Evolutionary conservation across 192 early-diverging fungal species (phyloP).

Genomic region (Backusella westeae): DNA sequence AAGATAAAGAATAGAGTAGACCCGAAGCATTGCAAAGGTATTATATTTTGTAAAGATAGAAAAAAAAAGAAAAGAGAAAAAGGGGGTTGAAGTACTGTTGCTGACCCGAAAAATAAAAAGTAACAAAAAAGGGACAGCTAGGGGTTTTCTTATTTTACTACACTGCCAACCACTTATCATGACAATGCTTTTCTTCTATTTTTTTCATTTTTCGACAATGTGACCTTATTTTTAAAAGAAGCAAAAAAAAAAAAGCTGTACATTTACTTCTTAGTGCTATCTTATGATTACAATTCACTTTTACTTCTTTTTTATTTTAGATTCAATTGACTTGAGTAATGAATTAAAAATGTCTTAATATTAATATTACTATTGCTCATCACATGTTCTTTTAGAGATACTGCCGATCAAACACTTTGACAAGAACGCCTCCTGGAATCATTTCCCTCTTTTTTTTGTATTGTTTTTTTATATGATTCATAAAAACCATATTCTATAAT

Average conservation of each 20-base stretch:
- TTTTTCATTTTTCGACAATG: neutral
- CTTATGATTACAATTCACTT: neutral
- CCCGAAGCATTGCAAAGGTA: conserved; percentile 6
- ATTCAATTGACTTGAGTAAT: neutral
- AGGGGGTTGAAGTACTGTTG: neutral
- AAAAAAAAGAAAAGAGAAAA: conserved; percentile 7
- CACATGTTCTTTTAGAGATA: neutral
- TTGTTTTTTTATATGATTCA: neutral
- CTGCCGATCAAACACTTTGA: neutral
- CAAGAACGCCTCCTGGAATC: neutral
- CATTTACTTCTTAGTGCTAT: neutral
- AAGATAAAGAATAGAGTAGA: conserved; percentile 15
- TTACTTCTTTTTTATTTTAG: neutral
- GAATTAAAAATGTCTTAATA: neutral
- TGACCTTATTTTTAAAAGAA: neutral
- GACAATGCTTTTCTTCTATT: neutral
- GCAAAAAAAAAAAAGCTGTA: neutral
- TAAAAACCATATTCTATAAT: neutral
- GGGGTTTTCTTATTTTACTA: neutral
- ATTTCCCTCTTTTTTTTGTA: neutral
- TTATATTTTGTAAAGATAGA: conserved; percentile 6
- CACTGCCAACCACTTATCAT: neutral
- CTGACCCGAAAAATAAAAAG: neutral
- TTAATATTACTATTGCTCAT: neutral
- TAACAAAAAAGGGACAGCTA: neutral